Evolutionary conservation across 257 asterid genomes (phyloP), one percentile per base, ranked within the genome.

Genomic region (Capsicum baccatum): DNA sequence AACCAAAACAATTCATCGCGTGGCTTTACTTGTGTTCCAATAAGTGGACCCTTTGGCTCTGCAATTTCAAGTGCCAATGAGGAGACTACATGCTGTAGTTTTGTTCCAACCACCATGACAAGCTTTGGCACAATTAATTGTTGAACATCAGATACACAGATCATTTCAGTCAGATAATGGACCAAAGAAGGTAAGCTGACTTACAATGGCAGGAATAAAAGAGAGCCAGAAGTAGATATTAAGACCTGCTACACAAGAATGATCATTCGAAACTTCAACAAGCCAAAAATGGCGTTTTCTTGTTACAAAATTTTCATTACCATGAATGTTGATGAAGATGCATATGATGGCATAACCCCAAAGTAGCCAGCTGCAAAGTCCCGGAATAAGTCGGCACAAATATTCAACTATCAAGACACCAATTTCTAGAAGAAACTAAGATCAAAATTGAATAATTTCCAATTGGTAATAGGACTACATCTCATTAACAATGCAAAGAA

Each of bases 321-420:
- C 99, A 33, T 95, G 99, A 62, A 94, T 88, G 88, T 95, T 95
- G 76, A 94, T 73, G 94, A 93, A 90, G 90, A 95, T 95, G 90
- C 99, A 94, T 33, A 95, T 85, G 88, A 95, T 95, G 48, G 97
- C 98, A 85, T 95, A 95, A 85, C 92, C 93, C 98, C 98, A 94
- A 42, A 95, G 96, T 9, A 95, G 97, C 97, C 98, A 95, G 89
- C 99, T 95, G 96, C 91, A 87, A 55, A 83, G 80, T 68, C 50
- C 64, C 78, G 74, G 80, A 3, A 68, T 39, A 42, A 47, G 79
- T 15, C 14, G 79, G 21, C 63, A 48, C 54, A 80, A 79, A 83
- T 76, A 52, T 52, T 4, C 19, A 76, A 76, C 47, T 76, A 52
- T 74, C 44, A 52, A 74, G 42, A 50, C 81, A 76, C 13, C 6